A percentile compares a stretch with the other conserved stretches of the same genome.
Conservation (phyloP, 306 rosid species). For the Medicago arabica region DNA sequence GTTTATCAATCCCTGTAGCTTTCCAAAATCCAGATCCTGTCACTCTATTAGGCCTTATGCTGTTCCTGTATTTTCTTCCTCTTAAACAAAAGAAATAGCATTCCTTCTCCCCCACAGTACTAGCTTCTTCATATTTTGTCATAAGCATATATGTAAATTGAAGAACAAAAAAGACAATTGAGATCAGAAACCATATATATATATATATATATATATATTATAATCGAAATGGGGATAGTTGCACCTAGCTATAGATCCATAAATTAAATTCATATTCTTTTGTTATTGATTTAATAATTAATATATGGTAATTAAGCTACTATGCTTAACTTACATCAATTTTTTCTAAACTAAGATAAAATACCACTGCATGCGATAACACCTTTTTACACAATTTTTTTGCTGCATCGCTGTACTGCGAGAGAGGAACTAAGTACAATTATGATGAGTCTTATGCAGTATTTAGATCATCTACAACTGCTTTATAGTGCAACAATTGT, state of each 20-base stretch:
- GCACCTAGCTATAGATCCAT: slow-evolving; percentile 5
- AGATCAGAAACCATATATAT: slow-evolving; percentile 19
- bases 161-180: neutral
- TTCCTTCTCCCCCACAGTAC: slow-evolving; percentile 61
- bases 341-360: too few species aligned
- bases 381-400: neutral
- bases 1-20: slow-evolving; percentile 85
- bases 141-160: neutral
- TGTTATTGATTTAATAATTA: too few species aligned
- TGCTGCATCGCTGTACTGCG: too few species aligned
- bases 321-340: neutral
- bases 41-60: slow-evolving; percentile 80
- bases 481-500: too few species aligned
- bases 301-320: too few species aligned
- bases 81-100: slow-evolving; percentile 80
- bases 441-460: too few species aligned
- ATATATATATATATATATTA: too few species aligned
- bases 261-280: too few species aligned
- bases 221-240: neutral
- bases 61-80: slow-evolving; percentile 87
- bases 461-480: too few species aligned
- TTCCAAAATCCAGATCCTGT: slow-evolving; percentile 86
- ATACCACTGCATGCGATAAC: neutral
- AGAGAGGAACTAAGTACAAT: too few species aligned
- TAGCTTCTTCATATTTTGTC: slow-evolving; percentile 47